Evolutionary conservation across 1,284 basidiomycete genomes (phyloP).

Genomic region (Stereum hirsutum): DNA sequence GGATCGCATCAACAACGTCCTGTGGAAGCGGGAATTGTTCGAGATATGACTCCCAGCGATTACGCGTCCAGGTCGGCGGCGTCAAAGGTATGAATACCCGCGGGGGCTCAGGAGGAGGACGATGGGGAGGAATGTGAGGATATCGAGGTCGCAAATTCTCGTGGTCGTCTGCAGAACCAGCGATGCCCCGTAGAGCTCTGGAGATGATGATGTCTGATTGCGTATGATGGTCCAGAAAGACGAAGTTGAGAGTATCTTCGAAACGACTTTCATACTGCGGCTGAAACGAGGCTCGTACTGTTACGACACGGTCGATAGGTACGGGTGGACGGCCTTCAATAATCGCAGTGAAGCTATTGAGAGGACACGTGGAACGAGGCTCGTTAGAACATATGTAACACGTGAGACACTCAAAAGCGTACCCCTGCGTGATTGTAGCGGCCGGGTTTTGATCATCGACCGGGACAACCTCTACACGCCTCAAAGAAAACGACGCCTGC

Average conservation of each 20-base stretch:
- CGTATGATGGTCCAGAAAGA: slow-evolving; percentile 18
- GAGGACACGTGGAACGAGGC: too few species aligned
- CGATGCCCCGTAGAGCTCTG: not conserved
- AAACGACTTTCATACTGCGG: slow-evolving; percentile 25
- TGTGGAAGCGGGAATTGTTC: not conserved
- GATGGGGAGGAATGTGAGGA: not conserved
- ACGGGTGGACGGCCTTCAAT: too few species aligned
- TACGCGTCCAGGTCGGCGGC: slow-evolving; percentile 10
- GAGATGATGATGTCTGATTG: not conserved
- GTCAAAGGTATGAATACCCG: slow-evolving; percentile 25
- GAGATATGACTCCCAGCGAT: not conserved
- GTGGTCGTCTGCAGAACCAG: not conserved
- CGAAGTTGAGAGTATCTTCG: slow-evolving; percentile 27
- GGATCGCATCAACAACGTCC: not conserved
- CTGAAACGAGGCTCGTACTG: too few species aligned
- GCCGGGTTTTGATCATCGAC: too few species aligned
- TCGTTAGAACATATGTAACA: too few species aligned
- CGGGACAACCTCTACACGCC: too few species aligned
- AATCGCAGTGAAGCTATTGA: too few species aligned
- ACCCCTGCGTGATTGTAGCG: too few species aligned
- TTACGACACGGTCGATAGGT: too few species aligned
- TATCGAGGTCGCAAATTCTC: not conserved
- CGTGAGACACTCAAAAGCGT: too few species aligned
- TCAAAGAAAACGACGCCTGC: too few species aligned
- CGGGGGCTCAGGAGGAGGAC: slow-evolving; percentile 17